A percentile compares a stretch with the other conserved stretches of the same genome.
Evolutionary conservation across 352 stramenopile genomes (phyloP).

Genomic region (Pythium rishiriense): DNA sequence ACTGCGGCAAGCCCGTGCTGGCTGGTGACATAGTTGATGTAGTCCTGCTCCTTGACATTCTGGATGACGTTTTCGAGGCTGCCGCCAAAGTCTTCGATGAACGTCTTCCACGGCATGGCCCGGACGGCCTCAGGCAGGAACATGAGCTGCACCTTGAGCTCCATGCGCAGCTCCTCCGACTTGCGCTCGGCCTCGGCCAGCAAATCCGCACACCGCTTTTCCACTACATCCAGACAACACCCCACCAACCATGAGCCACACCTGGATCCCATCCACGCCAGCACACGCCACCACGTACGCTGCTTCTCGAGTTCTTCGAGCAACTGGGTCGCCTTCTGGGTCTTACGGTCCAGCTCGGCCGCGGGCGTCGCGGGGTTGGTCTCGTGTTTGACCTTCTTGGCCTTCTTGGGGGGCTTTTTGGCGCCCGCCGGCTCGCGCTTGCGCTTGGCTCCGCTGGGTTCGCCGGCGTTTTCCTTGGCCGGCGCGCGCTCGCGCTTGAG

Average conservation of each 20-base stretch:
- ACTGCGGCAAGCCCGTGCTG: slow-evolving; percentile 26
- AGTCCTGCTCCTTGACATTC: slow-evolving; percentile 48
- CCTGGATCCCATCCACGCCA: not conserved
- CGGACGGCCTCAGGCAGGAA: slow-evolving; percentile 70
- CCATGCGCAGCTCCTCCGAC: slow-evolving; percentile 65
- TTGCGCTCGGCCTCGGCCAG: slow-evolving; percentile 51
- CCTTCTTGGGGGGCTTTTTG: slow-evolving; percentile 11
- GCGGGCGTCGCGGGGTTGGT: slow-evolving; percentile 18
- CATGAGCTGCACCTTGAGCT: slow-evolving; percentile 80
- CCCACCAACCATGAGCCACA: not conserved
- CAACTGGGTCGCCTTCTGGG: slow-evolving; percentile 39
- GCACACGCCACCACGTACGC: slow-evolving; percentile 30
- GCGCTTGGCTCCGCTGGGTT: too few species aligned
- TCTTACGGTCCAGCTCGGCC: slow-evolving; percentile 40
- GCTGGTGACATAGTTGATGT: slow-evolving; percentile 30
- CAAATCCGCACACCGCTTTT: slow-evolving; percentile 64
- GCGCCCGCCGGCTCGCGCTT: slow-evolving; percentile 24
- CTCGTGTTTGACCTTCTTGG: too few species aligned
- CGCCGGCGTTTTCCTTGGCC: slow-evolving; percentile 13
- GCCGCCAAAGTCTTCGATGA: slow-evolving; percentile 77
- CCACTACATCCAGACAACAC: slow-evolving; percentile 34
- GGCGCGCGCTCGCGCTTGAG: slow-evolving; percentile 15
- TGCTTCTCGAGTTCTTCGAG: slow-evolving; percentile 66
- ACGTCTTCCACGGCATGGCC: slow-evolving; percentile 78
- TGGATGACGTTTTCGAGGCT: slow-evolving; percentile 73